These are phyloP conservation scores for Arthroderma uncinatum DNA, from an alignment of 2,329 filamentous ascomycete genomes.

Conservation along the genomic window DNA sequence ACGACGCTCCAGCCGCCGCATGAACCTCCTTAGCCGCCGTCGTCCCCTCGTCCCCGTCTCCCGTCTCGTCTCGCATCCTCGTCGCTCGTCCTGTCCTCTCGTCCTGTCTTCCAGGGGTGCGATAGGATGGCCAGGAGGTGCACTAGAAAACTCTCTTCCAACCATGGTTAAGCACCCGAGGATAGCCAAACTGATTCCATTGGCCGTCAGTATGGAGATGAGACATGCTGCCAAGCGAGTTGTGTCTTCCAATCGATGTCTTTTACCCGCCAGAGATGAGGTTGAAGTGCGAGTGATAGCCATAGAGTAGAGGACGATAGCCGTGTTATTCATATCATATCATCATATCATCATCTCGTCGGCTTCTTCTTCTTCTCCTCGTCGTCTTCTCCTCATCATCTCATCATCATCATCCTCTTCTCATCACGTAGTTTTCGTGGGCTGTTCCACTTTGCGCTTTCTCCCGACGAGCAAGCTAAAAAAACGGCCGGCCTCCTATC, in stretches of 20 bases:
- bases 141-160: background rate
- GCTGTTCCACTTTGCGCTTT: background rate
- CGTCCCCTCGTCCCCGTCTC: background rate
- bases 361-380: background rate
- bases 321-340: background rate
- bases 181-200: conserved; percentile 3
- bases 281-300: background rate
- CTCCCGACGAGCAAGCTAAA: background rate
- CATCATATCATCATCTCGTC: background rate
- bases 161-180: conserved; percentile 10
- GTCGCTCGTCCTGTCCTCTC: background rate
- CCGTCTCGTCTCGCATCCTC: background rate
- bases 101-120: background rate
- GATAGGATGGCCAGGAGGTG: background rate
- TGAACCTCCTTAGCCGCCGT: background rate
- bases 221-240: conserved; percentile 13
- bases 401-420: background rate
- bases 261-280: background rate
- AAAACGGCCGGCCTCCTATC: conserved; percentile 6
- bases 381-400: too few species aligned
- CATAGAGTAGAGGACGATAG: background rate
- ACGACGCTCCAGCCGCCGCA: background rate
- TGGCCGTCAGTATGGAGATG: conserved; percentile 10
- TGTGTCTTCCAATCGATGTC: conserved; percentile 6
- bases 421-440: background rate